Percentiles rank a stretch among this genome's conserved stretches.
Evolutionary conservation across 179 eudicot genomes (phyloP).

Genomic region (Spinacia oleracea): DNA sequence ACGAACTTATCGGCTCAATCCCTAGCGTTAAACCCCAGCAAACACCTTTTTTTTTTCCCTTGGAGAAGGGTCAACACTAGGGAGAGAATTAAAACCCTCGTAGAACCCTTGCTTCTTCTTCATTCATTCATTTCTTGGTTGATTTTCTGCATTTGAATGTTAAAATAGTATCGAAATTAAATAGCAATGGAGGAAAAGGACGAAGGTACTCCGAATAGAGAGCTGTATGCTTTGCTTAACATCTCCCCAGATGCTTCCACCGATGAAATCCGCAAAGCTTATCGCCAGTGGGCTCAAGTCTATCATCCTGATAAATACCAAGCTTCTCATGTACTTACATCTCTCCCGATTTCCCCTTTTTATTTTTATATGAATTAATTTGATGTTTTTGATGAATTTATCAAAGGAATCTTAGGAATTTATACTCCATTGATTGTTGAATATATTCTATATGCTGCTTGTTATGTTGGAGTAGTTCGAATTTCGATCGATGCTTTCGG

Average conservation of each 20-base stretch:
- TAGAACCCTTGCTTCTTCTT: neutral
- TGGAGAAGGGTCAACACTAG: neutral
- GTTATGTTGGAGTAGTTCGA: neutral
- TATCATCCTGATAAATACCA: conserved; percentile 96
- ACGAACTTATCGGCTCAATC: too few relatives aligned
- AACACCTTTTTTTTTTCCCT: too few relatives aligned
- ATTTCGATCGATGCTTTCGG: neutral
- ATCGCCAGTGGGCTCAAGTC: conserved; percentile 97
- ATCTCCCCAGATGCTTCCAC: conserved; percentile 88
- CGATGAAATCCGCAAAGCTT: conserved; percentile 88
- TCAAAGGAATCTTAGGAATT: too few relatives aligned
- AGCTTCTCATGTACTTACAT: conserved; percentile 45
- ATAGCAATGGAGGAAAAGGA: conserved; percentile 47
- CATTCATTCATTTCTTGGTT: too few relatives aligned
- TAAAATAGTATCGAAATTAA: neutral
- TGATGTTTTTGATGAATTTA: too few relatives aligned
- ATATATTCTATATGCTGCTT: neutral
- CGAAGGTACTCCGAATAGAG: conserved; percentile 45
- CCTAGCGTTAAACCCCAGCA: neutral
- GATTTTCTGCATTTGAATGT: too few relatives aligned
- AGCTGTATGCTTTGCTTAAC: conserved; percentile 80
- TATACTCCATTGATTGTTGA: neutral
- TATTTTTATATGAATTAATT: neutral
- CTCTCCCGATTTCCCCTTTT: neutral
- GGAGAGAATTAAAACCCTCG: neutral